Conservation (phyloP, 2,329 filamentous ascomycete genomes). For the Cordyceps militaris region DNA sequence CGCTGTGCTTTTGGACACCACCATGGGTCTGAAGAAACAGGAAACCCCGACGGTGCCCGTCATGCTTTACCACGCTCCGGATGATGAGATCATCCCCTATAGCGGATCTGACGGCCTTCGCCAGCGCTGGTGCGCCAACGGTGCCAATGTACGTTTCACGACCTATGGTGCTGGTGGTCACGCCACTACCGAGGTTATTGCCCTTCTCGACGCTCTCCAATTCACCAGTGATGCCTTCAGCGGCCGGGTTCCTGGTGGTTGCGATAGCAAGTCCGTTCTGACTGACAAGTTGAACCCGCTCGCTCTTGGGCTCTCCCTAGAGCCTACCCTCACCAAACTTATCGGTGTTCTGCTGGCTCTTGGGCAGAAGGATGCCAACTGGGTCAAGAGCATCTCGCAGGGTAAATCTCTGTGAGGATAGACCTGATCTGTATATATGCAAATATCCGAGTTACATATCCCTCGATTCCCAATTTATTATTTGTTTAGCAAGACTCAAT, state of each 20-base stretch:
- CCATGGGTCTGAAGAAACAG: conserved; percentile 5
- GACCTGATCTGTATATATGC: not conserved
- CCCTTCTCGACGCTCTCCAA: not conserved
- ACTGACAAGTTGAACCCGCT: conserved; percentile 5
- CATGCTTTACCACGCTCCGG: conserved; percentile 7
- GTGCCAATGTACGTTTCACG: conserved; percentile 8
- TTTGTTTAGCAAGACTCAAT: too few species aligned
- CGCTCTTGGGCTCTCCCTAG: conserved; percentile 8
- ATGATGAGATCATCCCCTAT: conserved; percentile 14
- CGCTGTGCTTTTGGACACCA: not conserved
- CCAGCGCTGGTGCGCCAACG: conserved; percentile 10
- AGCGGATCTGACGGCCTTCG: not conserved
- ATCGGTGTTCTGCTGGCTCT: not conserved
- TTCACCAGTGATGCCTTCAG: conserved; percentile 11
- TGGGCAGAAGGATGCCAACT: conserved; percentile 9
- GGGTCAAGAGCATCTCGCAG: not conserved
- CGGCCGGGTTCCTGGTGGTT: conserved; percentile 2
- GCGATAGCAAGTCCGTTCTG: not conserved
- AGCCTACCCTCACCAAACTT: conserved; percentile 2
- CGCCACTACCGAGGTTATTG: conserved; percentile 7
- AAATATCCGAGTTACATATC: not conserved
- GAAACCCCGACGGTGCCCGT: conserved; percentile 13
- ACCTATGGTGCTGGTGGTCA: conserved; percentile 9
- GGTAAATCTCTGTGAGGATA: not conserved
- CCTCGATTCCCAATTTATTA: too few species aligned